Evolutionary conservation across 257 asterid genomes (phyloP).

Genomic region (Salvia miltiorrhiza): DNA sequence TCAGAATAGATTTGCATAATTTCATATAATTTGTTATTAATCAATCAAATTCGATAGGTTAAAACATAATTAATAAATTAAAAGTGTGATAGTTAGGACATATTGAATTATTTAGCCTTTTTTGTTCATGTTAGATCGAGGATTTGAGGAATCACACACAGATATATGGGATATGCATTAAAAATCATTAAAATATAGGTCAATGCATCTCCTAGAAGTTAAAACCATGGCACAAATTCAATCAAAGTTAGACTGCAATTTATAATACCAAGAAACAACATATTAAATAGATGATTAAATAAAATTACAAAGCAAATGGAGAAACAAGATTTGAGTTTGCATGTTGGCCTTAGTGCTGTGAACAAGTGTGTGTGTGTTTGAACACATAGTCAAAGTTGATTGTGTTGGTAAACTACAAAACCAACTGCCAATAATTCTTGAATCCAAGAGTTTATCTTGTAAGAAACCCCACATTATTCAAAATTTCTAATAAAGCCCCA

Average conservation of each 20-base stretch:
- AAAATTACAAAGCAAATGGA: not conserved
- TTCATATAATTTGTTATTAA: no score
- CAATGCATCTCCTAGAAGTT: not conserved
- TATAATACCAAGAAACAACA: not conserved
- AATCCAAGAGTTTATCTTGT: not conserved
- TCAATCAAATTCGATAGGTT: no score
- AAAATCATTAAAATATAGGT: not conserved
- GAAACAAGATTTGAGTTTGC: not conserved
- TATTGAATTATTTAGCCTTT: no score
- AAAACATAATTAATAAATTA: no score
- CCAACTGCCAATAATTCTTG: slow-evolving; percentile 11
- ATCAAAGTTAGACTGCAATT: not conserved
- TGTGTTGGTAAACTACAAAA: slow-evolving; percentile 18
- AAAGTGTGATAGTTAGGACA: no score
- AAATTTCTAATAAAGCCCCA: not conserved
- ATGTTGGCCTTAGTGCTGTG: slow-evolving; percentile 23
- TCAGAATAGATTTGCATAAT: no score
- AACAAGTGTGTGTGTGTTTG: not conserved
- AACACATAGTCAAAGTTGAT: slow-evolving; percentile 26
- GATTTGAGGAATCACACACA: not conserved
- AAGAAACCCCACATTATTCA: not conserved
- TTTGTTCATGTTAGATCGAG: not conserved
- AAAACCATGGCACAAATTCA: not conserved
- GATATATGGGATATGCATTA: not conserved
- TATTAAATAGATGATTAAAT: not conserved